Percentiles rank a stretch among this genome's conserved stretches.
These are phyloP conservation scores for Parasitella parasitica DNA, from an alignment of 371 early-diverging fungal species.

Conservation along the genomic window DNA sequence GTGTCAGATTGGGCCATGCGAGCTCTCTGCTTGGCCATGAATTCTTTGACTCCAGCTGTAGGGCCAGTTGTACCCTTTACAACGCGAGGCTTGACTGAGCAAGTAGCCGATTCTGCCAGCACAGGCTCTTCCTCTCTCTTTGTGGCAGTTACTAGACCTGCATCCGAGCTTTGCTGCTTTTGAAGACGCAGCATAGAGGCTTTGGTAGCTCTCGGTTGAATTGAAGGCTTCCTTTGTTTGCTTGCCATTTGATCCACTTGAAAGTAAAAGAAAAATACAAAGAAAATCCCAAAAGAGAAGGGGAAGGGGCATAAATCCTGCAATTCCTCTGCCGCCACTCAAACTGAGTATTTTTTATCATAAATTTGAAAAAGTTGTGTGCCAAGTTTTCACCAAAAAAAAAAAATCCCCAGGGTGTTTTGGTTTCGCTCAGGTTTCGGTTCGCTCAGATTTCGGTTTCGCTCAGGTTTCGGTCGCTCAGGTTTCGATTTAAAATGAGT, in stretches of 20 bases:
- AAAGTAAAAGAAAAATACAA: not conserved
- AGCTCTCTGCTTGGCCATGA: conserved; percentile 49
- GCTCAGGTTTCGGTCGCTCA: too few relatives aligned
- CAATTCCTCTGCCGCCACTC: too few relatives aligned
- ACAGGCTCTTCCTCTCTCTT: not conserved
- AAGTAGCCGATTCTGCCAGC: not conserved
- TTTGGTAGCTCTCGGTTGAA: conserved; percentile 36
- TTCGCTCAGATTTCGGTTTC: too few relatives aligned
- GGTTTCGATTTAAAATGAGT: too few relatives aligned
- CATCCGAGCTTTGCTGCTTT: conserved; percentile 6
- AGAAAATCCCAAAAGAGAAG: too few relatives aligned
- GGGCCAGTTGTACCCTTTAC: conserved; percentile 3
- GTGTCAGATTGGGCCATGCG: conserved; percentile 4
- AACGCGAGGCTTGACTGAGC: not conserved
- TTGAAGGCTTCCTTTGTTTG: conserved; percentile 15
- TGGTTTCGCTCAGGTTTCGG: too few relatives aligned
- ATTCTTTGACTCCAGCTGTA: conserved; percentile 44
- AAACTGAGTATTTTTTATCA: too few relatives aligned
- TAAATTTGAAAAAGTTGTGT: too few relatives aligned
- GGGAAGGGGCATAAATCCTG: too few relatives aligned
- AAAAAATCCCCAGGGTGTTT: too few relatives aligned
- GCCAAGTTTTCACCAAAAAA: too few relatives aligned
- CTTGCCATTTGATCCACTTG: not conserved
- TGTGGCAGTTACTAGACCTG: not conserved
- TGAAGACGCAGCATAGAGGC: conserved; percentile 35